A percentile compares a stretch with the other conserved stretches of the same genome.
These are phyloP conservation scores for Fusarium luffae DNA, from an alignment of 2,329 filamentous ascomycete genomes.

Conservation along the genomic window DNA sequence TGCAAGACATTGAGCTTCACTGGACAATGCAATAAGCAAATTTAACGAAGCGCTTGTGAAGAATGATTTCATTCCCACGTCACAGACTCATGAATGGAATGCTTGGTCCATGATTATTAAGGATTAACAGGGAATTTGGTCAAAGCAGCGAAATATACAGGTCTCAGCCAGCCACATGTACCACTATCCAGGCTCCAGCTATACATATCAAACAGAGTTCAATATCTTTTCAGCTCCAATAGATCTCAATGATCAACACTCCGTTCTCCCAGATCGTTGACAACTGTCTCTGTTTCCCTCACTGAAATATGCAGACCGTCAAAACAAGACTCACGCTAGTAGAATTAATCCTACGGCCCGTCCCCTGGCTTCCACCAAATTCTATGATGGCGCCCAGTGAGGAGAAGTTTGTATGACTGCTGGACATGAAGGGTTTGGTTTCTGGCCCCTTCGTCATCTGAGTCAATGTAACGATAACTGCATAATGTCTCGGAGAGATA, in stretches of 20 bases:
- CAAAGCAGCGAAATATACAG: not conserved
- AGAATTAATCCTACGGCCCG: not conserved
- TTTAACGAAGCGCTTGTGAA: too few relatives aligned
- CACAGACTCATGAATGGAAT: too few relatives aligned
- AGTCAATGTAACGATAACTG: not conserved
- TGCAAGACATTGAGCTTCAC: too few relatives aligned
- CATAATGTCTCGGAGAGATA: not conserved
- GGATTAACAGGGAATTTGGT: too few relatives aligned
- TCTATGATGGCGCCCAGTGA: not conserved
- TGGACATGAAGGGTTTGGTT: too few relatives aligned
- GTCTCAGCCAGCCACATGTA: not conserved
- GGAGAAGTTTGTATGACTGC: not conserved
- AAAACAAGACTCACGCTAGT: not conserved
- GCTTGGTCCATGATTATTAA: too few relatives aligned
- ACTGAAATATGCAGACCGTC: not conserved
- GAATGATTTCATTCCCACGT: too few relatives aligned
- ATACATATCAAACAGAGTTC: too few relatives aligned
- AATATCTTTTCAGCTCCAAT: not conserved
- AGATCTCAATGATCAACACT: not conserved
- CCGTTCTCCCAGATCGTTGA: accelerated
- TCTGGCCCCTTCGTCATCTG: not conserved
- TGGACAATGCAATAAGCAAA: too few relatives aligned
- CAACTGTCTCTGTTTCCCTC: not conserved
- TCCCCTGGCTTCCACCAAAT: not conserved
- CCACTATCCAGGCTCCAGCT: too few relatives aligned